Percentiles rank a stretch among this genome's conserved stretches.
Evolutionary conservation across 176 grass and related monocot species (phyloP).

Genomic region (Eremochloa ophiuroides): DNA sequence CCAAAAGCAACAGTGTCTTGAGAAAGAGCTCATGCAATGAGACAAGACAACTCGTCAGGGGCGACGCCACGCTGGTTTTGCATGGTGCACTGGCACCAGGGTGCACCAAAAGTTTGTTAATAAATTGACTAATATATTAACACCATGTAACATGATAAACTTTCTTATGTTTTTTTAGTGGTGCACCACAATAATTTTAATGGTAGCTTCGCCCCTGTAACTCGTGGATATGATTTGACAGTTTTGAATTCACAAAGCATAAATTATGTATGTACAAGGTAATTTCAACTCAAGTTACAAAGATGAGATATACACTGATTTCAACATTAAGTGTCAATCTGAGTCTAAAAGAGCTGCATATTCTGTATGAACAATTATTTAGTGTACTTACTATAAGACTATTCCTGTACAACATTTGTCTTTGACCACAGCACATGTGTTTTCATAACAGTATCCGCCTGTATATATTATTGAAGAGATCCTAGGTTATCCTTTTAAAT

Average conservation of each 20-base stretch:
- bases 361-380: neutral
- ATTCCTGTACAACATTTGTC: neutral
- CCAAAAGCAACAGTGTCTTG: neutral
- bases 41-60: too few species aligned
- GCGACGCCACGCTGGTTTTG: too few species aligned
- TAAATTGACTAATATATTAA: too few species aligned
- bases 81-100: too few species aligned
- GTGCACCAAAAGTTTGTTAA: too few species aligned
- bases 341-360: neutral
- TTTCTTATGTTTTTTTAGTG: too few species aligned
- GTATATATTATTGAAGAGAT: neutral
- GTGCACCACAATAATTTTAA: too few species aligned
- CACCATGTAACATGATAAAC: too few species aligned
- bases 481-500: neutral
- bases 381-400: neutral
- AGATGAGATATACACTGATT: neutral
- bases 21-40: neutral
- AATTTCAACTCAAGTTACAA: neutral
- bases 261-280: neutral
- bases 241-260: neutral
- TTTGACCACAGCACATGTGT: neutral
- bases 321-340: neutral
- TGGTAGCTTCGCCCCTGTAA: too few species aligned
- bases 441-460: neutral
- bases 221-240: neutral